Base-by-base conservation (phyloP, 1,284 basidiomycete species). In the Rhodotorula sp. region DNA sequence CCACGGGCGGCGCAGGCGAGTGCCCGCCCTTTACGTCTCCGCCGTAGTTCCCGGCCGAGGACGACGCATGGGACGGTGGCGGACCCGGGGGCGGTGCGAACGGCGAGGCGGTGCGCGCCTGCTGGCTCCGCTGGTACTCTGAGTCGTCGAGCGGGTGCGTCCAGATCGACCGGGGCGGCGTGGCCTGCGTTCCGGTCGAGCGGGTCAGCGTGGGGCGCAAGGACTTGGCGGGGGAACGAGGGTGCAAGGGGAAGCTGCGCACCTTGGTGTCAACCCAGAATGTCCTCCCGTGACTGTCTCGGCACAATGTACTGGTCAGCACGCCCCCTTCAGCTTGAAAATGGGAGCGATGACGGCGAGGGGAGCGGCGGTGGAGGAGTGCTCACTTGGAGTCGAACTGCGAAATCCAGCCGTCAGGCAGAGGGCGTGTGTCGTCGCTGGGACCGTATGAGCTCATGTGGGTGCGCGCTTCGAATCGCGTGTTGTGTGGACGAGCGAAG, bases 81-180 rank as follows among this genome's bases (percentile, higher is more conserved):
- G 70, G 70, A 10, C 73, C 73, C 5, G 73, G 41, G 21, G 73
- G 70, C 13, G 73, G 73, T 2, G 69, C 70, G 50, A 48, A 74
- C 2, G 29, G 12, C 25, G 32, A 41, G 21, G 9, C 19, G 32
- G 17, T 22, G 27, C 25, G 44, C 34, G 53, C 53, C 27, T 17
- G 21, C 44, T 44, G 53, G 21, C 32, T 44, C 12, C 25, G 22
- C 51, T 73, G 71, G 58, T 67, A 70, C 2, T 73, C 64, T n/a
- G 67, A 68, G 58, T 74, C 80, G 64, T 81, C 80, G 37, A 69
- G 69, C 0, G 80, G 80, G 59, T 81, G 80, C 2, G 77, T 73
- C 80, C 80, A 81, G 69, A 81, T 81, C 22, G 79, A 79, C 17
- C 80, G 75, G 4, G 80, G 79, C 1, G 80, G 80, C 22, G 71